Conservation (phyloP, 768 basidiomycete genomes). For the Auricularia sp. region DNA sequence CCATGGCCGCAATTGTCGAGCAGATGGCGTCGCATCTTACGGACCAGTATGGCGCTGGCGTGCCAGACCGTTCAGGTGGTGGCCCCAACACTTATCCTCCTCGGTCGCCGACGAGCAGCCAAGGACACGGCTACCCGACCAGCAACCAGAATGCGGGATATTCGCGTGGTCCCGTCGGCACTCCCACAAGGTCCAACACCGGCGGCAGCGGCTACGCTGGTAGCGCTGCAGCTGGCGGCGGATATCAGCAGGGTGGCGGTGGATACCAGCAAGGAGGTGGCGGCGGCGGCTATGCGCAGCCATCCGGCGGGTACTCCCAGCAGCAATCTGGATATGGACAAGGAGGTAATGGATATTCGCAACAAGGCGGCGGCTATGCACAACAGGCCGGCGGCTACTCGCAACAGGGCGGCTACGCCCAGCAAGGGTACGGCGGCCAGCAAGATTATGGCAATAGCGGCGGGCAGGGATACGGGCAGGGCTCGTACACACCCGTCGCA, state of each 20-base stretch:
- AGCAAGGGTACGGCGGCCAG: not conserved
- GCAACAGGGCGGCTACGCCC: not conserved
- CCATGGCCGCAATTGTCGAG: constrained; percentile 79
- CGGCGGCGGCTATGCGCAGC: not conserved
- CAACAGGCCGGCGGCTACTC: not conserved
- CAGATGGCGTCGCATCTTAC: constrained; percentile 46
- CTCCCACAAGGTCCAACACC: not conserved
- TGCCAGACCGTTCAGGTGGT: constrained; percentile 15
- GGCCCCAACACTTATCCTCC: not conserved
- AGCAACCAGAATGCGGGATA: not conserved
- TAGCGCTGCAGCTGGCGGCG: not conserved
- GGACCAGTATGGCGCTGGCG: constrained; percentile 58
- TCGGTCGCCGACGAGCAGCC: constrained; percentile 1
- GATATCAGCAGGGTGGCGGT: not conserved
- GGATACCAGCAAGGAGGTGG: not conserved
- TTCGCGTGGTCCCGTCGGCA: not conserved
- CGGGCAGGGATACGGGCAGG: not conserved
- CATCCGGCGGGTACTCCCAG: not conserved
- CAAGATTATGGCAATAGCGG: not conserved
- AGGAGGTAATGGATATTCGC: not conserved
- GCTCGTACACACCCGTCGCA: not conserved
- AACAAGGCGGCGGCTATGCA: not conserved
- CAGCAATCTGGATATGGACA: not conserved
- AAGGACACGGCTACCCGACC: not conserved
- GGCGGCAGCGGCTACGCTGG: not conserved